Base-by-base conservation (phyloP, 192 early-diverging fungal genomes). In the Coemansia sp. region DNA sequence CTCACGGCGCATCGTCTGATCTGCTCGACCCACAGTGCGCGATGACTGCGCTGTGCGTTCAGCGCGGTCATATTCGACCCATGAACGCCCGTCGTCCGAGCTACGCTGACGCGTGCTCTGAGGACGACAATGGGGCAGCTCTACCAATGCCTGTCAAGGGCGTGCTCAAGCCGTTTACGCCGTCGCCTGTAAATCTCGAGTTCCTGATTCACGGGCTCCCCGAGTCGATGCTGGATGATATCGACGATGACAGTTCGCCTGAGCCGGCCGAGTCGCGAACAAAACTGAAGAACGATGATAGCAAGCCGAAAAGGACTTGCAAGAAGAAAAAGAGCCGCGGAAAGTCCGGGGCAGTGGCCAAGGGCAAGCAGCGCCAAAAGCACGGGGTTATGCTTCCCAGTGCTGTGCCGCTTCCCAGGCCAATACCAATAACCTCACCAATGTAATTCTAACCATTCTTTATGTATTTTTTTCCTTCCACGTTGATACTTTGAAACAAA, bases 41-140 rank as follows among this genome's bases (percentile, higher is more conserved):
- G 11, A 67, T 80, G 78, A 80, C 78, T 9, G 69, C 78, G n/a
- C 65, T 80, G 47, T 80, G 73, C 37, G 78, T 80, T 50, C 64
- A 71, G 46, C 69, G 69, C 47, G 78, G 78, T 10, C 78, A 74
- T 65, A 80, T 80, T 51, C 63, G 69, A 23, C 51, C 66, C 15
- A 58, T 74, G 20, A 68, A 79, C 23, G 53, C 31, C 47, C 46
- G 42, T 42, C 40, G 50, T 37, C 15, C 14, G 19, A 49, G 46
- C 21, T 31, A 15, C 25, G 37, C 26, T 40, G 66, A 68, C 7
- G 23, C 25, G 25, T 28, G 31, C 44, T 23, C 25, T 10, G 34
- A 20, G 25, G 44, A 26, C 2, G 52, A 28, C 15, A 20, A 14
- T 40, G 62, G 8, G 6, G 21, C 20, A 15, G 19, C 25, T 36